Conservation (phyloP, 768 basidiomycete genomes). For the Hypholoma sublateritium region DNA sequence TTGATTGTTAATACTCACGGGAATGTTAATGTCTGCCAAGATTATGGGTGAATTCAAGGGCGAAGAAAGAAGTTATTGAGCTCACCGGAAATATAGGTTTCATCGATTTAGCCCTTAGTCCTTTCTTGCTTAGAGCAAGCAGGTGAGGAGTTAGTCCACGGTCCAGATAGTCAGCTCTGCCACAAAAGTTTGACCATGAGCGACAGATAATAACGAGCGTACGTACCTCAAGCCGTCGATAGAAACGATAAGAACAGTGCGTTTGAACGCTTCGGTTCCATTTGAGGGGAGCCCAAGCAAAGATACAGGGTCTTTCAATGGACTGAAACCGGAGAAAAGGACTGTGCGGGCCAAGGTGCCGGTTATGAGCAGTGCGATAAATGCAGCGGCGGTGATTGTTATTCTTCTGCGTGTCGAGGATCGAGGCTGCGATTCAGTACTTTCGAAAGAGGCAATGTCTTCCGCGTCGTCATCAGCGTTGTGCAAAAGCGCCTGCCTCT, state of each 20-base stretch:
- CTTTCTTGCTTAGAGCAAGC: constrained; percentile 75
- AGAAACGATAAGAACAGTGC: constrained; percentile 81
- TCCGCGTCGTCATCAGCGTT: constrained; percentile 21
- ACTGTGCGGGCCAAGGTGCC: constrained; percentile 41
- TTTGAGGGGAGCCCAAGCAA: constrained; percentile 58
- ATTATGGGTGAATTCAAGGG: constrained; percentile 9
- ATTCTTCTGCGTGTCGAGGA: constrained; percentile 42
- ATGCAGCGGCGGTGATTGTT: constrained; percentile 31
- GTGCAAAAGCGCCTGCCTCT: constrained; percentile 2
- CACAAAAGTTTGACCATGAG: constrained; percentile 3
- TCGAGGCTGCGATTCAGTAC: constrained; percentile 1
- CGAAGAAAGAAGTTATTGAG: not conserved
- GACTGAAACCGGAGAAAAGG: constrained; percentile 24
- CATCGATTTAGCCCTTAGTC: constrained; percentile 87
- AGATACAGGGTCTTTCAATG: constrained; percentile 32
- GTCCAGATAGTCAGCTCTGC: constrained; percentile 84
- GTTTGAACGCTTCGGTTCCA: constrained; percentile 80
- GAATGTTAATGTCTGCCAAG: constrained; percentile 78
- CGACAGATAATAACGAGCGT: not conserved
- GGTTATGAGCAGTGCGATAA: constrained; percentile 43
- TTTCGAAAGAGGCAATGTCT: constrained; percentile 4
- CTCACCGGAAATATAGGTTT: constrained; percentile 81
- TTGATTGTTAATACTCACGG: constrained; percentile 56
- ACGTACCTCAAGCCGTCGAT: constrained; percentile 81
- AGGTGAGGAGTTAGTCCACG: constrained; percentile 84